Percentiles rank a stretch among this genome's conserved stretches.
Conservation (phyloP, 169 alveolate genomes). For the Cryptosporidium tyzzeri region DNA sequence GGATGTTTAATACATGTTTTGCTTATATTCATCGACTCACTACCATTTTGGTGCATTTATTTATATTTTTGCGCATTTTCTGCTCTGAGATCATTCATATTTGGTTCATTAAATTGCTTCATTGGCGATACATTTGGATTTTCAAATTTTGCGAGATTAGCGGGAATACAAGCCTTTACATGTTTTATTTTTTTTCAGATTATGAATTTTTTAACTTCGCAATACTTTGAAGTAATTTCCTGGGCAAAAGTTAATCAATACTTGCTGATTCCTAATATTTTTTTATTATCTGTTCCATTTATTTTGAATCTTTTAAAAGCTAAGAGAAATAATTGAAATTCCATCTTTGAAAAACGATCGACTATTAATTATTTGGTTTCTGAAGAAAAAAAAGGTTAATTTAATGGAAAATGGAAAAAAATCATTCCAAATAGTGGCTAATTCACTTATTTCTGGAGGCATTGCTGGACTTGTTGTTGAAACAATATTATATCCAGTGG, state of each 20-base stretch:
- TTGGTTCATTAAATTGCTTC: slow-evolving; percentile 69
- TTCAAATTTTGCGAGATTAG: slow-evolving; percentile 67
- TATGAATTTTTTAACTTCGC: slow-evolving; percentile 41
- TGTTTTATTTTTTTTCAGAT: slow-evolving; percentile 71
- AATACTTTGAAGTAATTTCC: slow-evolving; percentile 38
- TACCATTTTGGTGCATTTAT: slow-evolving; percentile 63
- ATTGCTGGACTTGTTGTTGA: slow-evolving; percentile 85
- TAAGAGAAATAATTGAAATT: neutral
- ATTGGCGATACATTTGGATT: slow-evolving; percentile 75
- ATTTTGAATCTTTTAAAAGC: slow-evolving; percentile 16
- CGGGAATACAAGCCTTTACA: slow-evolving; percentile 71
- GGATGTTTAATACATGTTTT: slow-evolving; percentile 68
- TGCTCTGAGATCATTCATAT: slow-evolving; percentile 56
- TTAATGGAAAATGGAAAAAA: neutral
- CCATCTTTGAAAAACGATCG: neutral
- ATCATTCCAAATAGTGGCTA: neutral
- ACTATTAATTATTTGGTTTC: neutral
- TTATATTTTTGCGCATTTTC: slow-evolving; percentile 72
- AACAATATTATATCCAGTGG: slow-evolving; percentile 83
- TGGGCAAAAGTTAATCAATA: slow-evolving; percentile 40
- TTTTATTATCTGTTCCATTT: slow-evolving; percentile 44
- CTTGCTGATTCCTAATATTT: slow-evolving; percentile 41
- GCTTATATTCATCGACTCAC: slow-evolving; percentile 10
- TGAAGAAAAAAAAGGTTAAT: neutral
- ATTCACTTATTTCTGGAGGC: slow-evolving; percentile 81